Conservation (phyloP, 2,329 filamentous ascomycete species). For the Monilinia vaccinii-corymbosi region DNA sequence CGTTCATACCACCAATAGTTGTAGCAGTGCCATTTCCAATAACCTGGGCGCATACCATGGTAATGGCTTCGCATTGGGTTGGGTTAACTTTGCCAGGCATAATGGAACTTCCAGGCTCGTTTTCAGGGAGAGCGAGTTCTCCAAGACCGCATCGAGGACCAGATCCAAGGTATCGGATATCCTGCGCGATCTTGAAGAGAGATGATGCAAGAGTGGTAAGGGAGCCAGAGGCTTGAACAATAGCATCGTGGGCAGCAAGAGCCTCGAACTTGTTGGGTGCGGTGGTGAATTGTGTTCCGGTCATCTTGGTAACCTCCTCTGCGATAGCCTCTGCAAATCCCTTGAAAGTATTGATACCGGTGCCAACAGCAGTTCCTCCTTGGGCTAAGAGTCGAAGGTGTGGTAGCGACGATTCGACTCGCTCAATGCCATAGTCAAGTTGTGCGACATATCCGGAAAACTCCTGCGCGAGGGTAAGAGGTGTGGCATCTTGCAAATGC, state of each 20-base stretch:
- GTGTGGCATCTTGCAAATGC: constrained; percentile 94
- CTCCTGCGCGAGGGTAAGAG: constrained; percentile 89
- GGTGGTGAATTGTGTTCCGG: constrained; percentile 86
- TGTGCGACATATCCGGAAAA: constrained; percentile 97
- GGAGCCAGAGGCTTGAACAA: constrained; percentile 87
- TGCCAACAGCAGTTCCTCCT: constrained; percentile 93
- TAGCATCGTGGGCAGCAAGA: constrained; percentile 87
- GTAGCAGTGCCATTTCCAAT: constrained; percentile 95
- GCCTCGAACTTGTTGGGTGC: constrained; percentile 99
- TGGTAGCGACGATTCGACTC: constrained; percentile 73
- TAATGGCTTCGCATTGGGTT: constrained; percentile 94
- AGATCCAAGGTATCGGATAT: constrained; percentile 93
- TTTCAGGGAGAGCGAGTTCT: constrained; percentile 89
- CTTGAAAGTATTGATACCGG: constrained; percentile 93
- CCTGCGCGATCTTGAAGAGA: constrained; percentile 96
- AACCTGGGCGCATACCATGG: constrained; percentile 95
- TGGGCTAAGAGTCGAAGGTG: constrained; percentile 83
- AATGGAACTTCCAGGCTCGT: constrained; percentile 95
- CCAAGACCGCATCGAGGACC: constrained; percentile 93
- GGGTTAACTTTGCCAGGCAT: constrained; percentile 99
- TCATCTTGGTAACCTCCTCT: constrained; percentile 83
- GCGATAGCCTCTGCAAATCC: constrained; percentile 94
- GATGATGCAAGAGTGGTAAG: constrained; percentile 89
- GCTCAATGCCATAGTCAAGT: constrained; percentile 81
- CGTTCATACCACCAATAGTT: constrained; percentile 92